These are phyloP conservation scores for Copromyces sp. DNA, from an alignment of 495 filamentous ascomycete genomes.

Conservation along the genomic window DNA sequence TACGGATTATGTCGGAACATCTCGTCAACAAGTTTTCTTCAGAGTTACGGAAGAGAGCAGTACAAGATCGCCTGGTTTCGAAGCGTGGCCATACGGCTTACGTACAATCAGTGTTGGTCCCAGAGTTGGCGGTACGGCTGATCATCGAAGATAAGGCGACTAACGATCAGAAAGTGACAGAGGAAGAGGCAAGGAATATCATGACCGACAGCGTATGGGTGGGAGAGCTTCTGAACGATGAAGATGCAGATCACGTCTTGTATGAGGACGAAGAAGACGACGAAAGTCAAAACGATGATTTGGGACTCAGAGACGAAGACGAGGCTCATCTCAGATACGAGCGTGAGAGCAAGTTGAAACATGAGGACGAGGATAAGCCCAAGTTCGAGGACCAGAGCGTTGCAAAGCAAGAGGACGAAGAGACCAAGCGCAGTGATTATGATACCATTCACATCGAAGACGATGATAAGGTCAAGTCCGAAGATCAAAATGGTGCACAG, in stretches of 20 bases:
- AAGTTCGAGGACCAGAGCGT: neutral
- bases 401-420: neutral
- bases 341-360: neutral
- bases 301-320: neutral
- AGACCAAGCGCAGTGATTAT: neutral
- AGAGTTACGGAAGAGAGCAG: slow-evolving; percentile 51
- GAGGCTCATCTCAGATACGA: neutral
- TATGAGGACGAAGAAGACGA: slow-evolving; percentile 33
- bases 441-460: neutral
- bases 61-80: slow-evolving; percentile 58
- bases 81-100: slow-evolving; percentile 61
- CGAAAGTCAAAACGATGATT: neutral
- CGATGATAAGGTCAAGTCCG: neutral
- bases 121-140: slow-evolving; percentile 66
- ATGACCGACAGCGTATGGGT: slow-evolving; percentile 66
- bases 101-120: slow-evolving; percentile 77
- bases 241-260: slow-evolving; percentile 48
- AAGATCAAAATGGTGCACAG: neutral
- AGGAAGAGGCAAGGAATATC: slow-evolving; percentile 55
- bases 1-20: slow-evolving; percentile 51
- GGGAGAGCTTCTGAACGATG: slow-evolving; percentile 65
- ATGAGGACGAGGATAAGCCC: neutral
- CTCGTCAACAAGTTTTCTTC: slow-evolving; percentile 53
- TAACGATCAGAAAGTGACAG: slow-evolving; percentile 29
- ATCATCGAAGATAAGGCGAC: slow-evolving; percentile 63